phyloP scores from a whole-genome alignment of 352 stramenopile genomes.

The Peronospora farinosa region DNA sequence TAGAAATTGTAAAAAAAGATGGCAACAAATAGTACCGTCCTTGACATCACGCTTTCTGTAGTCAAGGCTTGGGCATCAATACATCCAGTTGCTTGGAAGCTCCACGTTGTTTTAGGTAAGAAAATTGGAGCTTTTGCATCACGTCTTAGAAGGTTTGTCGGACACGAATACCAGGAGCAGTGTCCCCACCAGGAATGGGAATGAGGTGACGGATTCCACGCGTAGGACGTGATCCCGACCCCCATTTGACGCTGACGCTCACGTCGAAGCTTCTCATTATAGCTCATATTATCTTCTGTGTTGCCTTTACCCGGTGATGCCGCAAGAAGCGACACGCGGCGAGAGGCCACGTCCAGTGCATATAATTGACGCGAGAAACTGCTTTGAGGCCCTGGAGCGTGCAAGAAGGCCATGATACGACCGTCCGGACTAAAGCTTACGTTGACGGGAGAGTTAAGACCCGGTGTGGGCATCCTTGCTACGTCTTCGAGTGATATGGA shows the following conservation, averaged over 20 bases:
- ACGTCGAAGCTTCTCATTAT: slow-evolving; percentile 88
- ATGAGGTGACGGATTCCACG: slow-evolving; percentile 57
- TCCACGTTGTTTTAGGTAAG: slow-evolving; percentile 38
- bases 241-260: slow-evolving; percentile 88
- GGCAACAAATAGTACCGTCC: slow-evolving; percentile 79
- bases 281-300: slow-evolving; percentile 80
- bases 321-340: slow-evolving; percentile 53
- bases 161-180: slow-evolving; percentile 41
- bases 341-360: slow-evolving; percentile 58
- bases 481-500: slow-evolving; percentile 84
- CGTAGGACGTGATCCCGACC: slow-evolving; percentile 90
- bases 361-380: slow-evolving; percentile 82
- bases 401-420: slow-evolving; percentile 79
- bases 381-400: slow-evolving; percentile 71
- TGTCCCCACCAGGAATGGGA: slow-evolving; percentile 49
- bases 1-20: slow-evolving; percentile 72
- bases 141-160: slow-evolving; percentile 52
- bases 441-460: slow-evolving; percentile 70
- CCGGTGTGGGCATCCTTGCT: slow-evolving; percentile 79
- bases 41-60: slow-evolving; percentile 65
- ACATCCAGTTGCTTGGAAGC: slow-evolving; percentile 41
- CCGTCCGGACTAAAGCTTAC: slow-evolving; percentile 83
- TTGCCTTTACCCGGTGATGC: slow-evolving; percentile 69
- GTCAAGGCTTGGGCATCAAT: slow-evolving; percentile 37
- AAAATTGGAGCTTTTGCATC: slow-evolving; percentile 75